A percentile compares a stretch with the other conserved stretches of the same genome.
Conservation (phyloP, 2,329 filamentous ascomycete genomes). For the Colletotrichum endophyticum region DNA sequence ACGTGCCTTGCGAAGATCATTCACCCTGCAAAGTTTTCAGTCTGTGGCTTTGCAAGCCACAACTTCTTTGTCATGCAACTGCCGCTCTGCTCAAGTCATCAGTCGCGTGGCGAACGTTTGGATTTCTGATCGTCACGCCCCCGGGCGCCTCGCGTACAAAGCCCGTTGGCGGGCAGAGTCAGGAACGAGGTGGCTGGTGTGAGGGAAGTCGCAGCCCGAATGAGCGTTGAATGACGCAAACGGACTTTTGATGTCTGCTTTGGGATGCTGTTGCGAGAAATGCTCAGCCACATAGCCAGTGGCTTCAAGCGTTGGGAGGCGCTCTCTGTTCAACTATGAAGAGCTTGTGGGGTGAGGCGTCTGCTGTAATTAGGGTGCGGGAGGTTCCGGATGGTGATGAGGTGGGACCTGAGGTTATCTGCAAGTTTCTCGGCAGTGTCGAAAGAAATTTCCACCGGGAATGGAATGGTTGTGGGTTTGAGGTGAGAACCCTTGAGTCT, state of each 20-base stretch:
- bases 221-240: background rate
- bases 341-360: background rate
- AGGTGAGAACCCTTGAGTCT: background rate
- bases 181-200: background rate
- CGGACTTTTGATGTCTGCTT: background rate
- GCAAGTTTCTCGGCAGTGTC: background rate
- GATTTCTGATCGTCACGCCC: background rate
- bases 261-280: background rate
- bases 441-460: background rate
- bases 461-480: background rate
- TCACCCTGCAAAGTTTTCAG: background rate
- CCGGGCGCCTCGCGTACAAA: background rate
- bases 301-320: background rate
- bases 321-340: background rate
- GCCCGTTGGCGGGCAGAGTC: background rate
- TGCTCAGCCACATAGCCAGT: background rate
- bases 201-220: background rate
- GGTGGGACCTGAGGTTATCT: background rate
- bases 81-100: background rate
- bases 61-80: background rate
- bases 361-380: accelerated
- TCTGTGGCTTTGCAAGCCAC: background rate
- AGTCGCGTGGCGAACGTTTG: background rate
- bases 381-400: background rate
- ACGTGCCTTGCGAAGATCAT: background rate